phyloP scores from a whole-genome alignment of 352 stramenopile species.

The Pythium graminicola region DNA sequence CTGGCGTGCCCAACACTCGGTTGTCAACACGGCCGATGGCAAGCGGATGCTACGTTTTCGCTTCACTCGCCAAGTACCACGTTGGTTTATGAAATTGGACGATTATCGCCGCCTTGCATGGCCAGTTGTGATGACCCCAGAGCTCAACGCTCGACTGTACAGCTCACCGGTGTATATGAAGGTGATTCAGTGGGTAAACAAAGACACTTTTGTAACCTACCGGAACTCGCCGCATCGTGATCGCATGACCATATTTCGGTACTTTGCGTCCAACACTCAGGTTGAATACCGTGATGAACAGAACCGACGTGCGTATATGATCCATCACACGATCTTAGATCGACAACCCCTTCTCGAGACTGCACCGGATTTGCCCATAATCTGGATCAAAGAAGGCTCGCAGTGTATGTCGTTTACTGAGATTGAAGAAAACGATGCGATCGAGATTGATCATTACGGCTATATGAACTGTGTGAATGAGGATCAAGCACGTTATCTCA shows the following conservation, averaged over 20 bases:
- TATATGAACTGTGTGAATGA: conserved; percentile 34
- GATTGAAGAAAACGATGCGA: conserved; percentile 11
- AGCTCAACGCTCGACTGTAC: conserved; percentile 20
- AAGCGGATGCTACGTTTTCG: conserved; percentile 20
- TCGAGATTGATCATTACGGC: conserved; percentile 22
- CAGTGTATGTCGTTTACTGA: conserved; percentile 24
- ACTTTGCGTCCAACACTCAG: conserved; percentile 17
- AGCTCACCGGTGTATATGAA: conserved; percentile 18
- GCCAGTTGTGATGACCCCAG: conserved; percentile 11
- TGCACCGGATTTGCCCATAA: neutral
- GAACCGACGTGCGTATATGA: conserved; percentile 13
- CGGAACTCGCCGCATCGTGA: conserved; percentile 21
- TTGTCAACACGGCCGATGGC: conserved; percentile 1
- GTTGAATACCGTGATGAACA: conserved; percentile 16
- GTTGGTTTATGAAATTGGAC: conserved; percentile 16
- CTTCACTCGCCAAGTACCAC: conserved; percentile 17
- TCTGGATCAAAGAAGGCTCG: conserved; percentile 24
- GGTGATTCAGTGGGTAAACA: conserved; percentile 15
- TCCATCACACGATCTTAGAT: conserved; percentile 17
- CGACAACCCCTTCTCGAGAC: neutral
- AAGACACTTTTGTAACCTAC: conserved; percentile 17
- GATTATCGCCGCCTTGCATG: conserved; percentile 10
- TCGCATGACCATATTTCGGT: conserved; percentile 10
- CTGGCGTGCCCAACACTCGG: conserved; percentile 17
- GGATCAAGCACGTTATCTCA: conserved; percentile 39